Percentiles rank a stretch among this genome's conserved stretches.
phyloP scores from a whole-genome alignment of 495 filamentous ascomycete genomes.

The Aspergillus indologenus region DNA sequence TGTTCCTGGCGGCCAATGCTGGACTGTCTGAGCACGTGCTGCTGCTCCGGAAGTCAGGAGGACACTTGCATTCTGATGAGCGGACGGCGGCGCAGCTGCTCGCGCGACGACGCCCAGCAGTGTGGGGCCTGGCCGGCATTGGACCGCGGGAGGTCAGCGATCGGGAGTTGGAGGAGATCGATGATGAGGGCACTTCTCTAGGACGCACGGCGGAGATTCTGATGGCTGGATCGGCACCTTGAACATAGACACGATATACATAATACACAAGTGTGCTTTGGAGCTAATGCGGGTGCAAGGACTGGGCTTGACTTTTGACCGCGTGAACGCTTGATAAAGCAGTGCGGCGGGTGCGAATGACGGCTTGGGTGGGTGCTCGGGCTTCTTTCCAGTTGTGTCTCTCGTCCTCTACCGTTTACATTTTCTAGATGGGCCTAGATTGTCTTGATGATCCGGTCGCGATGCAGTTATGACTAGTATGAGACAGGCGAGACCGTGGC shows the following conservation, averaged over 20 bases:
- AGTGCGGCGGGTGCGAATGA: no score
- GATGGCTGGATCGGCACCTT: conserved; percentile 39
- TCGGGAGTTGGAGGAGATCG: conserved; percentile 32
- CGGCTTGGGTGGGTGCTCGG: no score
- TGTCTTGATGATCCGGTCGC: not conserved
- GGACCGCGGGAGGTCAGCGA: conserved; percentile 37
- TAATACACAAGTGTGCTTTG: no score
- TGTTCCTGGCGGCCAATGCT: conserved; percentile 70
- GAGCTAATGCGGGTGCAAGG: no score
- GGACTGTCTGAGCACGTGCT: conserved; percentile 59
- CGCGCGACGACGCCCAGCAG: conserved; percentile 39
- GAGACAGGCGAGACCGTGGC: no score
- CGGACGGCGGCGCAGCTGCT: conserved; percentile 48
- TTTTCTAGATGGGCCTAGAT: not conserved
- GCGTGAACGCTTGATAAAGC: no score
- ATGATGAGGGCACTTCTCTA: conserved; percentile 7
- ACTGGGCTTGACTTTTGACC: no score
- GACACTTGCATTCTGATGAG: conserved; percentile 66
- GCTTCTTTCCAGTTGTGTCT: no score
- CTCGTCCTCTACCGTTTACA: no score
- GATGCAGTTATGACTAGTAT: not conserved
- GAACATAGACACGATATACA: conserved; percentile 1
- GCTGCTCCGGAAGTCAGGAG: conserved; percentile 67
- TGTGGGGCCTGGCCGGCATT: conserved; percentile 49
- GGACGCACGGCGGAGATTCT: conserved; percentile 18